A percentile compares a stretch with the other conserved stretches of the same genome.
These are phyloP conservation scores for Dentipellis fragilis DNA, from an alignment of 768 basidiomycete genomes.

Conservation along the genomic window DNA sequence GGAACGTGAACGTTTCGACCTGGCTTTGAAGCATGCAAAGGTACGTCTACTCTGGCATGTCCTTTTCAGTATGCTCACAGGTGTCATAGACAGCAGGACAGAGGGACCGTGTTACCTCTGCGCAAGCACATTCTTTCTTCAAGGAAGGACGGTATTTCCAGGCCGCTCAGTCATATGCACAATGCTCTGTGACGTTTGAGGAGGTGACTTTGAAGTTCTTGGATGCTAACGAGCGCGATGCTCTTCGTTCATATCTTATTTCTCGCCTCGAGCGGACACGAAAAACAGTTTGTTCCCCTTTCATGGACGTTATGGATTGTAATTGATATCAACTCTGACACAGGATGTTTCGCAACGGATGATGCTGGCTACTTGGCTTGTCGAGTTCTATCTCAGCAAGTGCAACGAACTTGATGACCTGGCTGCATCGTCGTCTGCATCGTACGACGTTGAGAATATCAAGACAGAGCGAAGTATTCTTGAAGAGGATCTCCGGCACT, in stretches of 20 bases:
- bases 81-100: slow-evolving; percentile 67
- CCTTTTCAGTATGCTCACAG: neutral
- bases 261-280: slow-evolving; percentile 78
- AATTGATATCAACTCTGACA: neutral
- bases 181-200: slow-evolving; percentile 82
- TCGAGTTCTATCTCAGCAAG: slow-evolving; percentile 95
- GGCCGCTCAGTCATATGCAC: slow-evolving; percentile 87
- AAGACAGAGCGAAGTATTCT: slow-evolving; percentile 69
- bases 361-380: slow-evolving; percentile 97
- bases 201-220: slow-evolving; percentile 86
- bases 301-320: too few species aligned
- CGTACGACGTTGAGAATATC: slow-evolving; percentile 79
- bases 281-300: slow-evolving; percentile 50
- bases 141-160: slow-evolving; percentile 75
- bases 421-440: slow-evolving; percentile 75
- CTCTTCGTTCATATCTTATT: slow-evolving; percentile 81
- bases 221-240: slow-evolving; percentile 84
- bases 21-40: slow-evolving; percentile 74
- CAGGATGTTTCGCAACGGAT: slow-evolving; percentile 91
- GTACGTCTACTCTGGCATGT: slow-evolving; percentile 27
- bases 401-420: slow-evolving; percentile 94
- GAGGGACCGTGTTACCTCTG: slow-evolving; percentile 71
- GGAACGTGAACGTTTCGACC: slow-evolving; percentile 65
- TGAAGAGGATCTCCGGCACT: slow-evolving; percentile 88
- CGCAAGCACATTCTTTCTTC: slow-evolving; percentile 78